Base-by-base conservation (phyloP, 164 flowering plant species). In the Cinnamomum micranthum region DNA sequence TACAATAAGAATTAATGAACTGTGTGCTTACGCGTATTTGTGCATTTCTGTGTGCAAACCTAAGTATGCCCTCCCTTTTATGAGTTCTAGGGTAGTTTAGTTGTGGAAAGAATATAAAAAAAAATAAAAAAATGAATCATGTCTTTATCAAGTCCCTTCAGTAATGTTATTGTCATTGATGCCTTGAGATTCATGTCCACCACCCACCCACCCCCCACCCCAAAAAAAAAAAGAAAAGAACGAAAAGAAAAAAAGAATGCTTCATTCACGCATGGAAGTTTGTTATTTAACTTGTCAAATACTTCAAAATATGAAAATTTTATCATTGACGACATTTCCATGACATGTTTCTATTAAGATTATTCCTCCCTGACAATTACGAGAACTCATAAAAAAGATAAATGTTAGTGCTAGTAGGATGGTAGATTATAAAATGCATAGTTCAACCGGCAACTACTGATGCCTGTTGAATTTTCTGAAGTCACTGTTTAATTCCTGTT, bases 241-340 rank as follows among this genome's bases (percentile, higher is more conserved):
- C 25, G 9, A 66, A 72, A 70, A 65, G 12, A 72, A 41, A 63
- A 68, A 6, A 25, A 5, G 41, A 69, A 31, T 24, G 35, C 28
- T 1, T 24, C 47, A 0, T 12, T 31, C 58, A 12, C 20, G 5
- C 69, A 52, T 35, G 27, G 68, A 41, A 41, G 47, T 72, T 33
- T 73, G 59, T 47, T 64, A 50, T 51, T 41, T 41, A n/a, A 65
- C 75, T 73, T 65, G 62, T 65, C 69, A 73, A 73, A 51, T 60
- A 73, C 75, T 73, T 73, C 59, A 65, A 73, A 24, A 23, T 73
- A 73, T 72, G 17, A 72, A 72, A 72, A 19, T 72, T 20, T 24
- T 7, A 41, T 41, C 22, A 4, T 28, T 2, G 68, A 23, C 68
- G 12, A 15, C 5, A 23, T 65, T 23, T 65, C 24, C 1, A 28